A percentile compares a stretch with the other conserved stretches of the same genome.
These are phyloP conservation scores for Sodiomyces alkalinus DNA, from an alignment of 2,329 filamentous ascomycete species.

Conservation along the genomic window DNA sequence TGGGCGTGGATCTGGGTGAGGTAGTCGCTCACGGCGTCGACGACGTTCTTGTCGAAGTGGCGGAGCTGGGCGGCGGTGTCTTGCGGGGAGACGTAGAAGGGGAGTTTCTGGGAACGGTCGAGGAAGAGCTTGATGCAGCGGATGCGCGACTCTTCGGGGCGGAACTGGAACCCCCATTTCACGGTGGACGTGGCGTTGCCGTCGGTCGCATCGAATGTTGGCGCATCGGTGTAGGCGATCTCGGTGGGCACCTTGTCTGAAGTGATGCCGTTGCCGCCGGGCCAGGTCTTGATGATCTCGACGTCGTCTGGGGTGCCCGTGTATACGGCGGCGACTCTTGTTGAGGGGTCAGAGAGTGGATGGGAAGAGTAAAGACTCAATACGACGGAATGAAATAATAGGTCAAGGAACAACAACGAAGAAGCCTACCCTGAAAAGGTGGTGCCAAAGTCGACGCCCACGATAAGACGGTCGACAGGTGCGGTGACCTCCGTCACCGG, in stretches of 20 bases:
- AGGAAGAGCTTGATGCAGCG: constrained; percentile 77
- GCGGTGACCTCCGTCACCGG: constrained; percentile 34
- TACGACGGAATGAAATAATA: neutral
- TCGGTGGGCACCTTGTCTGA: constrained; percentile 77
- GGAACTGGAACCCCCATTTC: constrained; percentile 77
- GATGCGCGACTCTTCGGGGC: constrained; percentile 58
- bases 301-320: constrained; percentile 65
- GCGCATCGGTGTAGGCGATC: constrained; percentile 48
- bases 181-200: constrained; percentile 20
- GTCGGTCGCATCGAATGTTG: too few species aligned
- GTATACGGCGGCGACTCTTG: constrained; percentile 55
- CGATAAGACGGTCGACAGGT: constrained; percentile 50
- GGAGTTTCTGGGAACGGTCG: constrained; percentile 65
- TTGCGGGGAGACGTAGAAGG: constrained; percentile 63
- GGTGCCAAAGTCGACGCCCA: constrained; percentile 74
- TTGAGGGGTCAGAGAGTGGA: neutral
- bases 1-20: constrained; percentile 61
- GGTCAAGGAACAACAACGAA: neutral
- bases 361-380: too few species aligned
- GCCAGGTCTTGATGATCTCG: constrained; percentile 76
- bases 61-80: constrained; percentile 66
- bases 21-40: constrained; percentile 68
- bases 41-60: constrained; percentile 59
- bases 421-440: constrained; percentile 62
- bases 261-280: constrained; percentile 72